Conservation (phyloP, 768 basidiomycete genomes). For the Tricholoma saponaceum region DNA sequence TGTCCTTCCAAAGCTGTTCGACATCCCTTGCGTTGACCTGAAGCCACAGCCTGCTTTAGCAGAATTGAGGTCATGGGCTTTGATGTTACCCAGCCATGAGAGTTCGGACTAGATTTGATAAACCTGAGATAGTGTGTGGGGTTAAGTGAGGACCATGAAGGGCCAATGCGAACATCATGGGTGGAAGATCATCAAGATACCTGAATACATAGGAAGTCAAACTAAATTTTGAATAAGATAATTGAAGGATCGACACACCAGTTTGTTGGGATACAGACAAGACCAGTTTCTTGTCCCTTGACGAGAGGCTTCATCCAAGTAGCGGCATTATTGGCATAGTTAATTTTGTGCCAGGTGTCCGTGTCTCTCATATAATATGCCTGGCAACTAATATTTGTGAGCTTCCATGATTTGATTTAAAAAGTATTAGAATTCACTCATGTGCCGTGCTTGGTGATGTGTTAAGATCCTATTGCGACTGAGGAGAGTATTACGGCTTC, state of each 20-base stretch:
- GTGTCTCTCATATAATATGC: conserved; percentile 66
- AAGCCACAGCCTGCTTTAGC: neutral
- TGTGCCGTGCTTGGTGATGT: conserved; percentile 9
- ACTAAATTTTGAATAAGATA: neutral
- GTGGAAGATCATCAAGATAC: conserved; percentile 72
- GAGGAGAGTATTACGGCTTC: neutral
- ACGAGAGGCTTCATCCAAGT: conserved; percentile 75
- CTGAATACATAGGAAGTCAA: conserved; percentile 19
- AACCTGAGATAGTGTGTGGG: conserved; percentile 41
- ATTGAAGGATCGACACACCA: conserved; percentile 40
- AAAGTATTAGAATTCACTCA: conserved; percentile 24
- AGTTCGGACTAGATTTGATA: conserved; percentile 62
- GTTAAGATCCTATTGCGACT: neutral
- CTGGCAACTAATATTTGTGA: conserved; percentile 38
- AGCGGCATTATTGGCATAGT: conserved; percentile 52
- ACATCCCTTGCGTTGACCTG: conserved; percentile 64
- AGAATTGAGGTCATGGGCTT: neutral
- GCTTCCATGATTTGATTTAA: neutral
- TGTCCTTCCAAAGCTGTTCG: conserved; percentile 75
- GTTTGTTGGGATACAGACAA: conserved; percentile 60
- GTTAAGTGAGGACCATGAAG: neutral
- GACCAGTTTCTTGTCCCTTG: conserved; percentile 59
- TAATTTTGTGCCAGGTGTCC: conserved; percentile 72
- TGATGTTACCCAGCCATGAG: conserved; percentile 62
- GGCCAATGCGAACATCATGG: conserved; percentile 51